Evolutionary conservation across 1,284 basidiomycete genomes (phyloP).

Genomic region (Filobasidium uniguttulatum): DNA sequence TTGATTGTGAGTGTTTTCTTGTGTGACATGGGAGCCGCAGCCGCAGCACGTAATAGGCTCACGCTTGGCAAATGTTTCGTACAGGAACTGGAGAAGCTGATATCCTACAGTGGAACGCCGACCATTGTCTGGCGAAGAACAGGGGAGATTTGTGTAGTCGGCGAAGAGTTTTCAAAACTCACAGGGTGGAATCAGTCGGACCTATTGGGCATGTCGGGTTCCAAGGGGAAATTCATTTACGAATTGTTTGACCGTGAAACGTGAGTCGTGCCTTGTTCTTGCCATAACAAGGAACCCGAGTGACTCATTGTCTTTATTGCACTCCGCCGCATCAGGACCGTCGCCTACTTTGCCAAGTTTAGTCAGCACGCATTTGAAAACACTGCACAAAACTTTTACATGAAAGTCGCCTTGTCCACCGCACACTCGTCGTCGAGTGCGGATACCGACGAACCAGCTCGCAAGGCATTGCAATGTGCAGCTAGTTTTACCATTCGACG

Average conservation of each 20-base stretch:
- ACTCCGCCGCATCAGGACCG: constrained; percentile 39
- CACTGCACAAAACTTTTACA: constrained; percentile 85
- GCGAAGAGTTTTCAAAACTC: constrained; percentile 88
- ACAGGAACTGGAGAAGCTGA: constrained; percentile 95
- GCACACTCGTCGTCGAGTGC: constrained; percentile 8
- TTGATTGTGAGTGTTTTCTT: constrained; percentile 52
- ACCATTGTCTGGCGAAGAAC: constrained; percentile 98
- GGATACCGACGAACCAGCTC: constrained; percentile 64
- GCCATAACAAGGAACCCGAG: background rate
- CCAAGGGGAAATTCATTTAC: constrained; percentile 69
- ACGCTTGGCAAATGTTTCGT: constrained; percentile 10
- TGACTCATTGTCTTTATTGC: background rate
- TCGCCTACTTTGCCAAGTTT: constrained; percentile 93
- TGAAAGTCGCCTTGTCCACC: constrained; percentile 50
- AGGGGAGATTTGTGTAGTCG: constrained; percentile 91
- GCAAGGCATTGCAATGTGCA: constrained; percentile 71
- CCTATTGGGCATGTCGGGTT: constrained; percentile 41
- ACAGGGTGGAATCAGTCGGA: constrained; percentile 50
- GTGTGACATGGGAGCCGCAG: background rate
- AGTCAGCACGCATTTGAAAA: constrained; percentile 89
- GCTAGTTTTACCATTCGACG: constrained; percentile 87
- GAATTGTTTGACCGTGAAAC: constrained; percentile 83
- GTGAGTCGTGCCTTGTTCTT: constrained; percentile 16
- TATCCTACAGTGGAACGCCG: constrained; percentile 94
- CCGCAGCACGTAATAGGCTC: constrained; percentile 2